Base-by-base conservation (phyloP, 768 basidiomycete species). In the Boletus patriciae region DNA sequence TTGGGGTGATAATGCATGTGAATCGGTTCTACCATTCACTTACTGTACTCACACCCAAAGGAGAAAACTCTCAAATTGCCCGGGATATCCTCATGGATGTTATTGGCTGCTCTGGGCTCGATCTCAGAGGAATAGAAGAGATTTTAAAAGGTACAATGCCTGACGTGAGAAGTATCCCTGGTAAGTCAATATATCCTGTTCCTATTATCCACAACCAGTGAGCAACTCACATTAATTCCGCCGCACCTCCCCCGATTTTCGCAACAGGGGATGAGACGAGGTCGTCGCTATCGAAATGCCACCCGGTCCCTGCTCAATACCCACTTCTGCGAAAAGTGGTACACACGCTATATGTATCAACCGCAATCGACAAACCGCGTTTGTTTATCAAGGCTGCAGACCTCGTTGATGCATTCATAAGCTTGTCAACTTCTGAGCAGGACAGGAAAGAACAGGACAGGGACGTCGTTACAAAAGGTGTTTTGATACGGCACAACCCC, bases 371-470 rank as follows among this genome's bases (percentile, higher is more conserved):
- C 71, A 88, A 86, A 63, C 74, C 88, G 1, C 78, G 77, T 10
- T 74, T 92, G 36, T 92, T 91, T 65, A 80, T 92, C 66, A 90
- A 87, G 65, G 79, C 88, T 2, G 73, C 69, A 11, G 87, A 92
- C 59, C 79, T 92, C n/a, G 74, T 88, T 7, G 86, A 89, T 62
- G 85, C 84, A 8, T 69, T 84, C 21, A 68, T 78, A 12, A 79
- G 72, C 36, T 63, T 84, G 37, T 70, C 73, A 2, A 69, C 76
- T 8, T 55, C 76, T 36, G 77, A 73, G 19, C 66, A 62, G 19
- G 60, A 69, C 25, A 74, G 74, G 57, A 78, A 77, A 46, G 76
- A 73, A 21, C 78, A 75, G 53, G 70, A 69, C 33, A 62, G 62
- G 33, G 90, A 92, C 61, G 77, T 91, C 6, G 73, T 92, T n/a